These are phyloP conservation scores for Arabidopsis arenosa DNA, from an alignment of 345 rosid genomes.

Conservation along the genomic window DNA sequence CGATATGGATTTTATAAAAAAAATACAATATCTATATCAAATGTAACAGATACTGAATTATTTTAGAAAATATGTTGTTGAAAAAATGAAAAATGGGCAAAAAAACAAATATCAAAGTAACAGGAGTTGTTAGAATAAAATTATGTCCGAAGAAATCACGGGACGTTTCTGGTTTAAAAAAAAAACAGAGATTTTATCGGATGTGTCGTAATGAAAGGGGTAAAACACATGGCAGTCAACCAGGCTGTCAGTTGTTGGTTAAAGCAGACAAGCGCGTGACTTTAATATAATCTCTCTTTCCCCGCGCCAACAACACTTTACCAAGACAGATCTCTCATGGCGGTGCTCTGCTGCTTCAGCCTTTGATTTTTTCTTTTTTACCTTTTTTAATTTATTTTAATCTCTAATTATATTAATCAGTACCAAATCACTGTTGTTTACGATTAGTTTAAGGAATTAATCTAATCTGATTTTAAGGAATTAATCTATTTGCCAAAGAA, in stretches of 20 bases:
- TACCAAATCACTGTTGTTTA: constrained; percentile 14
- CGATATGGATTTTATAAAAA: too few relatives aligned
- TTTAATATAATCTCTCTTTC: constrained; percentile 33
- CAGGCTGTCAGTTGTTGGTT: constrained; percentile 40
- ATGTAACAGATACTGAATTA: too few relatives aligned
- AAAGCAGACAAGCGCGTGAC: constrained; percentile 45
- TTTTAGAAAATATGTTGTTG: too few relatives aligned
- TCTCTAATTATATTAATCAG: constrained; percentile 10
- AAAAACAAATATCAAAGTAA: too few relatives aligned
- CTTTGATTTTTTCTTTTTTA: constrained; percentile 21
- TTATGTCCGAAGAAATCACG: too few relatives aligned
- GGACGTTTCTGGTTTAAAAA: background rate
- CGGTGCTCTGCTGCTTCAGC: constrained; percentile 45
- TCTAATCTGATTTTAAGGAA: background rate
- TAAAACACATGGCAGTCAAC: constrained; percentile 39
- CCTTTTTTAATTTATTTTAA: background rate
- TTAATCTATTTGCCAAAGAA: constrained; percentile 31
- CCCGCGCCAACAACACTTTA: constrained; percentile 44
- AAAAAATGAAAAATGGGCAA: too few relatives aligned
- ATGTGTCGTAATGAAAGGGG: constrained; percentile 11
- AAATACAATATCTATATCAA: too few relatives aligned
- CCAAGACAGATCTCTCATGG: constrained; percentile 40
- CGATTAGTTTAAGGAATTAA: constrained; percentile 8
- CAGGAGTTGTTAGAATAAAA: too few relatives aligned
- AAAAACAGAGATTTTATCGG: constrained; percentile 2